Conservation (phyloP, 257 asterid genomes). For the Schizonepeta tenuifolia region DNA sequence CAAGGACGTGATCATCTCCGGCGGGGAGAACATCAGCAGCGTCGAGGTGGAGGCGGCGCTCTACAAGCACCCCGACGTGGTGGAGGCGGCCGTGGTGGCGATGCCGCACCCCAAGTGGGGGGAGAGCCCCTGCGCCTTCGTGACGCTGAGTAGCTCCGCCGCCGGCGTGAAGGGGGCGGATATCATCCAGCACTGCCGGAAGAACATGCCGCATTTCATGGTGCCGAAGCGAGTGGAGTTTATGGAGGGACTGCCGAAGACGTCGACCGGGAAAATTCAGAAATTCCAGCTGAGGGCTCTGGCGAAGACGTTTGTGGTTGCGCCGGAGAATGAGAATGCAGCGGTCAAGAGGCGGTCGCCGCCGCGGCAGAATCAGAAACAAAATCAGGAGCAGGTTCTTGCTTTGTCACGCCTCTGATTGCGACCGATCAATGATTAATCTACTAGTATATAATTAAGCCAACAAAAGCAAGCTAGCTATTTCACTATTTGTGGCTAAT, state of each 20-base stretch:
- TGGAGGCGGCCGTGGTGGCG: constrained; percentile 92
- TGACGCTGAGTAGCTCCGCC: constrained; percentile 26
- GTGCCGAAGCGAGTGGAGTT: constrained; percentile 75
- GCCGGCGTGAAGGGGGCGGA: constrained; percentile 47
- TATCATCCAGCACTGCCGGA: constrained; percentile 59
- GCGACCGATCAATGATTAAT: too few relatives aligned
- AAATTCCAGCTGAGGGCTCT: constrained; percentile 61
- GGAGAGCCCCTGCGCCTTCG: constrained; percentile 66
- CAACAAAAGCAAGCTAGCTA: too few relatives aligned
- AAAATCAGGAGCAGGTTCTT: constrained; percentile 40
- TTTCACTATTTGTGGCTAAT: too few relatives aligned
- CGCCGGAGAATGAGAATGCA: constrained; percentile 26
- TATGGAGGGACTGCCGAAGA: constrained; percentile 70
- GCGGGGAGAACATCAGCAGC: constrained; percentile 93
- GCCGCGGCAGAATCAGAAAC: constrained; percentile 37
- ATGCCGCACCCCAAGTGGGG: constrained; percentile 94
- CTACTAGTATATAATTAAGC: too few relatives aligned
- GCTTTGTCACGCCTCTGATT: constrained; percentile 65
- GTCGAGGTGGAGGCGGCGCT: constrained; percentile 77
- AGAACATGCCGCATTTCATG: constrained; percentile 67
- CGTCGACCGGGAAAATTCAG: constrained; percentile 72
- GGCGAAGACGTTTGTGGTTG: constrained; percentile 47
- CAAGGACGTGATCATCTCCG: constrained; percentile 86
- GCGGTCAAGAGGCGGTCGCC: constrained; percentile 20
- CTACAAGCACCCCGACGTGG: constrained; percentile 52